A percentile compares a stretch with the other conserved stretches of the same genome.
Conservation (phyloP, 208 protist genomes). For the Vickermania ingenoplastis region DNA sequence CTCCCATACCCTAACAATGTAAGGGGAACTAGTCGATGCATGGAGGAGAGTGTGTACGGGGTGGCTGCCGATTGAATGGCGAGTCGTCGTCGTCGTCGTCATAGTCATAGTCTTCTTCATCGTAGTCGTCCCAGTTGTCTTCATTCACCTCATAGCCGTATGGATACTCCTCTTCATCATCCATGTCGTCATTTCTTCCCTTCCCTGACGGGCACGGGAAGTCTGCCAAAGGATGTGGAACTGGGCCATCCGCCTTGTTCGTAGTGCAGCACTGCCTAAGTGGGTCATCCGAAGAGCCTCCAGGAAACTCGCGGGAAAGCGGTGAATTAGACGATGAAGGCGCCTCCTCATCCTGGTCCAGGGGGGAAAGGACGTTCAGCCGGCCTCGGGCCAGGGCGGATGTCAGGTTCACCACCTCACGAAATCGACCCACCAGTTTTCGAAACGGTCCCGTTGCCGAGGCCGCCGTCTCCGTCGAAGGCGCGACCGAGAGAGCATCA, state of each 20-base stretch:
- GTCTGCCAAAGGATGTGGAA: not conserved
- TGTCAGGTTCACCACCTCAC: conserved; percentile 53
- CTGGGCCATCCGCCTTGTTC: not conserved
- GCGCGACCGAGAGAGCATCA: too few species aligned
- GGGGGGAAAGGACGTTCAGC: conserved; percentile 32
- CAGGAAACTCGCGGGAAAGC: not conserved
- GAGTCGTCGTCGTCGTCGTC: conserved; percentile 12
- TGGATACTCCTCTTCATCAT: conserved; percentile 22
- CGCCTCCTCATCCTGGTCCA: not conserved
- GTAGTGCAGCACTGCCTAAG: too few species aligned
- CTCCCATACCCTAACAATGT: too few species aligned
- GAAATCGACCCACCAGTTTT: conserved; percentile 29
- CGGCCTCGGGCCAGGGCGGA: conserved; percentile 42
- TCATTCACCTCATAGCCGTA: conserved; percentile 18
- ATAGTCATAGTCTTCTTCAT: conserved; percentile 19
- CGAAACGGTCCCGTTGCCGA: not conserved
- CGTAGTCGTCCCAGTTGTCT: conserved; percentile 9
- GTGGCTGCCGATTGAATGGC: conserved; percentile 1
- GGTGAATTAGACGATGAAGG: conserved; percentile 3
- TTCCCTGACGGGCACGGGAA: not conserved
- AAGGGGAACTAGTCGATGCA: conserved; percentile 2
- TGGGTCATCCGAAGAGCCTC: too few species aligned
- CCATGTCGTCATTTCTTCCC: conserved; percentile 1
- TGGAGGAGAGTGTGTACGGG: conserved; percentile 17
- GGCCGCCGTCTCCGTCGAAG: too few species aligned